These are phyloP conservation scores for Stipa capillata DNA, from an alignment of 176 grass and related monocot species.

Conservation along the genomic window DNA sequence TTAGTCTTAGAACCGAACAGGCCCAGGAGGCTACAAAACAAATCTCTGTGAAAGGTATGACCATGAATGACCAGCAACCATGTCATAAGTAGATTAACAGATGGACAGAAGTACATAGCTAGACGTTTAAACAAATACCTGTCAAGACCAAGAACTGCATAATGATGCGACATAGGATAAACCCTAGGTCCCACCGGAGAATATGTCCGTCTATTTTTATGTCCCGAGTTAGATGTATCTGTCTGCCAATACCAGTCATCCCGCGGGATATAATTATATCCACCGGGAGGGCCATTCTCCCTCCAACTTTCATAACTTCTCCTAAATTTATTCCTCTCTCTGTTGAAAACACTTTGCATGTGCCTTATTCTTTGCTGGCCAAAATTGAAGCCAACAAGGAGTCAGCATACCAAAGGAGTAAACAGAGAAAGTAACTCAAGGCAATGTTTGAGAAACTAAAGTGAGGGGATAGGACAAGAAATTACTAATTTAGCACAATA, in stretches of 20 bases:
- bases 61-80: background rate
- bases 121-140: background rate
- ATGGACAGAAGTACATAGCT: background rate
- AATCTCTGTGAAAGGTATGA: background rate
- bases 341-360: conserved; percentile 98
- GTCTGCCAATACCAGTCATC: conserved; percentile 96
- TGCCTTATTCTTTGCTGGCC: conserved; percentile 77
- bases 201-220: conserved; percentile 42
- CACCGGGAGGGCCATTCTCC: conserved; percentile 61
- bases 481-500: background rate
- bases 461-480: background rate
- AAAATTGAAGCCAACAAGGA: conserved; percentile 14
- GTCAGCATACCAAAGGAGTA: conserved; percentile 1
- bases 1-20: background rate
- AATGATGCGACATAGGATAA: conserved; percentile 89
- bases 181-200: conserved; percentile 34
- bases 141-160: conserved; percentile 22
- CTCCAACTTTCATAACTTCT: conserved; percentile 76
- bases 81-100: background rate
- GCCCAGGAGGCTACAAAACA: background rate
- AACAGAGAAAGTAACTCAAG: background rate
- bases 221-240: conserved; percentile 52
- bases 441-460: background rate
- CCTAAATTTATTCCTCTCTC: conserved; percentile 84
- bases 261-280: conserved; percentile 83